A percentile compares a stretch with the other conserved stretches of the same genome.
Conservation (phyloP, 208 protist species). For the Leishmania turanica region DNA sequence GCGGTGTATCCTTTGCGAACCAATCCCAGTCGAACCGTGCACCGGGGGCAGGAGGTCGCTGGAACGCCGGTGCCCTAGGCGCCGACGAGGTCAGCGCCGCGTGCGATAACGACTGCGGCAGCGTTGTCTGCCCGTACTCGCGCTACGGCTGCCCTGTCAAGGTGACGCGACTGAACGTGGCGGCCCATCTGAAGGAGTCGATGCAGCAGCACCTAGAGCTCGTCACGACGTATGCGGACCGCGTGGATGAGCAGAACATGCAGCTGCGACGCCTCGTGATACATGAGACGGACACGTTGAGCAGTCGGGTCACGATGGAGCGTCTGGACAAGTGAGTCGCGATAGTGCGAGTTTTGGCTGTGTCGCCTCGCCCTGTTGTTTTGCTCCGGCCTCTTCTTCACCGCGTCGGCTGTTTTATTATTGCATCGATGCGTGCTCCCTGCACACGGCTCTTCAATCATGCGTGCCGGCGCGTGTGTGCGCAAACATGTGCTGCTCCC, state of each 20-base stretch:
- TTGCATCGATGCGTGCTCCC: background rate
- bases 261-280: slow-evolving; percentile 65
- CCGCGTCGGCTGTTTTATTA: background rate
- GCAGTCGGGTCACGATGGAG: slow-evolving; percentile 13
- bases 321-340: slow-evolving; percentile 7
- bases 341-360: background rate
- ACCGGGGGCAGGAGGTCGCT: slow-evolving; percentile 11
- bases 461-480: background rate
- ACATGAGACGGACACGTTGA: slow-evolving; percentile 27
- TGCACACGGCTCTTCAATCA: background rate
- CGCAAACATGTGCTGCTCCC: background rate
- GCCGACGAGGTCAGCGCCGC: background rate
- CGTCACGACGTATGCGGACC: slow-evolving; percentile 72
- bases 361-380: slow-evolving; percentile 15
- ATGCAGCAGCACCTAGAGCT: slow-evolving; percentile 65
- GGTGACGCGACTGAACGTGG: slow-evolving; percentile 48
- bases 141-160: slow-evolving; percentile 64
- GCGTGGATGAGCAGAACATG: slow-evolving; percentile 70
- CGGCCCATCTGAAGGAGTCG: slow-evolving; percentile 53
- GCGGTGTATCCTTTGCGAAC: slow-evolving; percentile 10
- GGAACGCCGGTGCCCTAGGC: slow-evolving; percentile 2
- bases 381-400: slow-evolving; percentile 5
- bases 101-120: slow-evolving; percentile 3
- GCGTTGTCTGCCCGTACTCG: slow-evolving; percentile 64
- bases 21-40: slow-evolving; percentile 21